Base-by-base conservation (phyloP, 2,329 filamentous ascomycete species). In the Uncinocarpus reesii region DNA sequence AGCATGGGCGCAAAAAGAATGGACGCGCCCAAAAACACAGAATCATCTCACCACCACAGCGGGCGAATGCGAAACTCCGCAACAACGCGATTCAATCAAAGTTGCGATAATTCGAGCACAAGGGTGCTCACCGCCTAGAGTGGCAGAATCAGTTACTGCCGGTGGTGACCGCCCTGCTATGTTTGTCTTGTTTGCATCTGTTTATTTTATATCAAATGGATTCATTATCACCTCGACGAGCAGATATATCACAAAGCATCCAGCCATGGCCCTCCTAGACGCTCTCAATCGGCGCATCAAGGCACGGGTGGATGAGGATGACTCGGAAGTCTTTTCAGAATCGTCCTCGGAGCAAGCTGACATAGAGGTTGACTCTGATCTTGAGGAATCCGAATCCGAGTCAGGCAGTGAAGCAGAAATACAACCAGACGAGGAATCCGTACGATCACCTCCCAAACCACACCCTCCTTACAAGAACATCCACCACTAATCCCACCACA, bases 271-370 rank as follows among this genome's bases (percentile, higher is more conserved):
- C 5, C 63, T 69, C 44, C 58, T 62, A 13, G 62, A 64, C 45
- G 57, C 59, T 8, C 58, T 71, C 18, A 67, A 69, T 53, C 64
- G 65, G 52, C 65, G 69, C n/a, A 61, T 72, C 49, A 64, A 63
- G 46, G 65, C 66, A 15, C 57, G 59, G 7, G 61, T 60, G 29
- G 65, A 69, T 15, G 62, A 74, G 48, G 72, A 75, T 50, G 65
- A 65, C 6, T 55, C 55, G 1, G 60, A 62, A 28, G 42, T 32
- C 4, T 40, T 48, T 37, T 64, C 60, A 1, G 59, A 50, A 20
- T 60, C 62, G 18, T 54, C 50, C 7, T 59, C 50, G 10, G 52
- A 52, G 24, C 42, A 43, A 2, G 53, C 56, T 37, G 15, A 28
- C 2, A 47, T 45, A 6, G 52, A 49, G 42, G 37, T 41, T 7